phyloP scores from a whole-genome alignment of 2,329 filamentous ascomycete species.

The Ustilaginoidea virens region DNA sequence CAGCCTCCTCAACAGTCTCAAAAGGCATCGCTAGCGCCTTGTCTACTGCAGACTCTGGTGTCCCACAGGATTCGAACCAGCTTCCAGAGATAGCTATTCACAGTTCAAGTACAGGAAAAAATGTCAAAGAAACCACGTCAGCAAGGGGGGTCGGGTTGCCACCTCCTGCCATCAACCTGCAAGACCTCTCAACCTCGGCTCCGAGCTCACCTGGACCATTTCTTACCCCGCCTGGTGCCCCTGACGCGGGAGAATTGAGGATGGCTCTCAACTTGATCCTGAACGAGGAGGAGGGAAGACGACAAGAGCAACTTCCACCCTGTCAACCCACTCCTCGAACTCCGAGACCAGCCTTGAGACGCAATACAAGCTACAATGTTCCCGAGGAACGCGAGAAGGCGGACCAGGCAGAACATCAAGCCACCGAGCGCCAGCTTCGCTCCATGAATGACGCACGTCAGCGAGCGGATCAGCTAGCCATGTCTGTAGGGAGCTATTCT shows the following conservation, averaged over 20 bases:
- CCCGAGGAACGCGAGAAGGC: slow-evolving; percentile 24
- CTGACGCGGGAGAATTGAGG: slow-evolving; percentile 22
- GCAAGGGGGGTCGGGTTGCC: background rate
- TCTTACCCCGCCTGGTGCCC: slow-evolving; percentile 16
- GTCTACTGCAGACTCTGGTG: slow-evolving; percentile 1
- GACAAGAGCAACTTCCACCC: slow-evolving; percentile 6
- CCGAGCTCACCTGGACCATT: slow-evolving; percentile 8
- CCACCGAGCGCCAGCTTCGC: slow-evolving; percentile 21
- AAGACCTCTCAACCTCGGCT: background rate
- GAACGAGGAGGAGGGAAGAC: slow-evolving; percentile 14
- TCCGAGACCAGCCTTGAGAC: slow-evolving; percentile 23
- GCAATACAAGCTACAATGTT: slow-evolving; percentile 27
- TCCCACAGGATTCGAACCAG: background rate
- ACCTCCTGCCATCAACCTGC: background rate
- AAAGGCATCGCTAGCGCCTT: slow-evolving; percentile 8
- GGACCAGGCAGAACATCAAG: slow-evolving; percentile 21
- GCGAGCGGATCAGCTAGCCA: slow-evolving; percentile 22
- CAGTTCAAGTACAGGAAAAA: background rate
- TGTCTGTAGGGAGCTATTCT: slow-evolving; percentile 23
- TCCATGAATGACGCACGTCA: slow-evolving; percentile 25
- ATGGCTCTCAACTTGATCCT: slow-evolving; percentile 23
- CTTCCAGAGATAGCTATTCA: background rate
- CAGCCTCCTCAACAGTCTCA: slow-evolving; percentile 3
- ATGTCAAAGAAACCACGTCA: background rate
- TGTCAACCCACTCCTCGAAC: slow-evolving; percentile 6